Evolutionary conservation across 2,329 filamentous ascomycete genomes (phyloP), one percentile per base, ranked within the genome.

Genomic region (Dactylellina sp.): DNA sequence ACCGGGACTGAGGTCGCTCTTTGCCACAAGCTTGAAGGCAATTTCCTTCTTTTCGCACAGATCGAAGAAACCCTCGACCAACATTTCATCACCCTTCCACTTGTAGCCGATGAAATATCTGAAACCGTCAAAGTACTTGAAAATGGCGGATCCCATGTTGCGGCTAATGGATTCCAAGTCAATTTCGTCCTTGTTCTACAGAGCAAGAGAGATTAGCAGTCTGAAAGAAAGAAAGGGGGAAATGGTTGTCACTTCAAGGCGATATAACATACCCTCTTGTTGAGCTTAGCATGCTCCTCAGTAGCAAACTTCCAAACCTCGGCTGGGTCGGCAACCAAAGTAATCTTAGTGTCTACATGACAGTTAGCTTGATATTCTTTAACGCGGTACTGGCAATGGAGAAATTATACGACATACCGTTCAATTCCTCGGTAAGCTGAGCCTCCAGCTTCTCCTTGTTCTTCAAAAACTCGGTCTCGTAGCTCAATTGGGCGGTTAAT

Each of bases 41-140:
- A 74, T 28, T 37, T 74, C 70, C 22, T 74, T 74, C 28, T 39
- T 56, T 12, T 37, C 7, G 22, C 61, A 64, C 7, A 37, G 5
- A 18, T 74, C 70, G n/a, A 62, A 12, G 55, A 74, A 74, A 5
- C 44, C 39, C 32, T 74, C 70, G 11, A 74, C 61, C 53, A 74
- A 57, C 55, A 74, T 12, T 18, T 66, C 70, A 22, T 74, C 70
- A 35, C 66, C 55, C 56, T 74, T 74, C 55, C 66, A 74, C 35
- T 61, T 50, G 20, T 74, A 74, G 12, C 56, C 35, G 24, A 74
- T 18, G 7, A 39, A 22, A 25, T 18, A 37, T 22, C 20, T n/a
- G 55, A 74, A 62, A 20, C 61, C 61, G 7, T 74, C 70, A 35
- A 74, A 74, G 55, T 74, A 74, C 18, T 22, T 24, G 42, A 40